Base-by-base conservation (phyloP, 2,329 filamentous ascomycete genomes). In the Colletotrichum nymphaeae region DNA sequence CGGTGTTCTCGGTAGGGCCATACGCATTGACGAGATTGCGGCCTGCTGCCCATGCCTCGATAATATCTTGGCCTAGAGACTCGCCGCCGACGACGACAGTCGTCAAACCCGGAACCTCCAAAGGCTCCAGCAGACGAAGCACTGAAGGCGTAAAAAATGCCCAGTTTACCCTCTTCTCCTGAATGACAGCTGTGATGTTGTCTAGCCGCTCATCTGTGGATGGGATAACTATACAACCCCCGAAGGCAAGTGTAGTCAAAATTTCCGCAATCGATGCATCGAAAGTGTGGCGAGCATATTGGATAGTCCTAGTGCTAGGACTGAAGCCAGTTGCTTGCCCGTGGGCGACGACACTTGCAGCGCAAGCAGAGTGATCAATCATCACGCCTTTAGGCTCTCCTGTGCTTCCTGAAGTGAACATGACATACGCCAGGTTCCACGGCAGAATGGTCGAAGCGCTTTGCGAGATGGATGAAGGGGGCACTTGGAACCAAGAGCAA, bases 161-260 rank as follows among this genome's bases (percentile, higher is more conserved):
- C 83, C 85, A 87, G 59, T 85, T 88, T 24, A 86, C 86, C 14
- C 85, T 79, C 82, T 88, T 87, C 1, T 84, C 79, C 6, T 83
- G 82, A 28, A 92, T 88, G 1, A 84, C 85, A 3, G 84, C 85
- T 1, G 83, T 79, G 5, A 91, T 81, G 71, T 90, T 85, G 70
- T 87, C 84, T 55, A 87, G 77, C n/a, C 87, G 81, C 68, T 90
- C 86, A 9, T 84, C 78, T 1, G 86, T 81, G 11, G 86, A 85
- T 0, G 91, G 89, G 1, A 92, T 83, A 68, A 90, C 92, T 9
- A 92, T 83, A 67, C 88, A 91, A 0, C 88, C 90, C n/a, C 91
- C 91, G 37, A 86, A 81, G 12, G 87, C 82, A 5, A 92, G 81
- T 0, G 88, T 85, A 0, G 86, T 84, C 14, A 90, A 80, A 0